Conservation (phyloP, 257 asterid genomes). For the Forsythia suspensa region DNA sequence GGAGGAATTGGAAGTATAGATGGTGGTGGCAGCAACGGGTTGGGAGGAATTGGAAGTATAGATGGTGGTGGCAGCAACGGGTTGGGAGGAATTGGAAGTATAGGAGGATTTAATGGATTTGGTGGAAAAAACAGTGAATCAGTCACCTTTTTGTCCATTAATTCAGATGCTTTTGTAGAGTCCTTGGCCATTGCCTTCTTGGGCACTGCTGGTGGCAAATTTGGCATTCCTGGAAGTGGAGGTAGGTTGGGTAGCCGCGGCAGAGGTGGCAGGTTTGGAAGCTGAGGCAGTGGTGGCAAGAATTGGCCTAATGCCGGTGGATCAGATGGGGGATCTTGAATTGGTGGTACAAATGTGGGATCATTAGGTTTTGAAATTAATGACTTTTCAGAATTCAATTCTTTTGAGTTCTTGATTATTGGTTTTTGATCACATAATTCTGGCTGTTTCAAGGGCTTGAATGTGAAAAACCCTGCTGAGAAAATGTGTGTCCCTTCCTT, state of each 20-base stretch:
- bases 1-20: constrained; percentile 51
- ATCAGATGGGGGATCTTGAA: constrained; percentile 40
- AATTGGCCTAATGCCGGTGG: constrained; percentile 23
- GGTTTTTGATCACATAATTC: constrained; percentile 60
- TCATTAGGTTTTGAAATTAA: constrained; percentile 44
- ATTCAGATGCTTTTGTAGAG: constrained; percentile 24
- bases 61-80: constrained; percentile 24
- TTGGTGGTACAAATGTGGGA: constrained; percentile 50
- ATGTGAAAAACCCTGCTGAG: constrained; percentile 86
- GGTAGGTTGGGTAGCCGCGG: constrained; percentile 66
- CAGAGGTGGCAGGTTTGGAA: constrained; percentile 40
- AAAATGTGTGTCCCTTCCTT: constrained; percentile 61
- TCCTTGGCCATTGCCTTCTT: constrained; percentile 11
- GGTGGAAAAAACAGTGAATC: constrained; percentile 39
- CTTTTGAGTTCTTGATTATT: constrained; percentile 19
- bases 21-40: constrained; percentile 24
- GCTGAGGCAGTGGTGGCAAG: constrained; percentile 31
- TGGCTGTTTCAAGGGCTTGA: constrained; percentile 72
- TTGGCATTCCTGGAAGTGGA: constrained; percentile 53
- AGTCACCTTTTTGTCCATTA: constrained; percentile 15
- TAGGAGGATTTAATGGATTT: constrained; percentile 29
- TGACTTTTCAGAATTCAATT: constrained; percentile 14
- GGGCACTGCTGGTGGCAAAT: constrained; percentile 42
- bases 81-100: neutral
- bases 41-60: neutral